Evolutionary conservation across 2,329 filamentous ascomycete species (phyloP).

Genomic region (Aspergillus pseudoterreus): DNA sequence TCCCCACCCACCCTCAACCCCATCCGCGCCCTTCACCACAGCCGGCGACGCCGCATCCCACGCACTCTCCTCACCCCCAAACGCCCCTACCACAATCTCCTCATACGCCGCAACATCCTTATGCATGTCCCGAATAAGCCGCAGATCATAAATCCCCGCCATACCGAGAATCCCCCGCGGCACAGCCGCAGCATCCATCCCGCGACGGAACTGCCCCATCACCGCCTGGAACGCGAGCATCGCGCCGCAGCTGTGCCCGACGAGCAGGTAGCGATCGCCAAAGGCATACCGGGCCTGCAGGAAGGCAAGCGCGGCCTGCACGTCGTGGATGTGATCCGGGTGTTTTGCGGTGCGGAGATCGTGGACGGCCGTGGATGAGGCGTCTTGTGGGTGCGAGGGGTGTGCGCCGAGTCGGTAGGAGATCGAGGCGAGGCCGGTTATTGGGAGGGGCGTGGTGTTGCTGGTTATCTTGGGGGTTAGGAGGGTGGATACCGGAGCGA

Average conservation of each 20-base stretch:
- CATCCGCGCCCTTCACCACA: conserved; percentile 22
- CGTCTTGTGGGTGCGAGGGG: conserved; percentile 37
- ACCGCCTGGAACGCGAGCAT: conserved; percentile 44
- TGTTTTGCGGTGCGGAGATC: conserved; percentile 38
- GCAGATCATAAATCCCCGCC: conserved; percentile 45
- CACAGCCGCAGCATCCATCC: conserved; percentile 9
- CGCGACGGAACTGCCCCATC: conserved; percentile 27
- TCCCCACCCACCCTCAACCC: conserved; percentile 32
- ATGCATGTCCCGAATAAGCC: conserved; percentile 32
- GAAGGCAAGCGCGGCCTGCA: conserved; percentile 37
- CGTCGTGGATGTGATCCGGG: conserved; percentile 44
- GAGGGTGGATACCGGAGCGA: conserved; percentile 30
- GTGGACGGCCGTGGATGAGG: conserved; percentile 18
- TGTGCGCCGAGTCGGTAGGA: conserved; percentile 46
- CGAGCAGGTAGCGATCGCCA: conserved; percentile 39
- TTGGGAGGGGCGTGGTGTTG: conserved; percentile 15
- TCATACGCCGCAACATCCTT: conserved; percentile 32
- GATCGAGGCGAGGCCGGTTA: conserved; percentile 43
- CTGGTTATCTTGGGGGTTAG: conserved; percentile 18
- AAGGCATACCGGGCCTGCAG: conserved; percentile 40
- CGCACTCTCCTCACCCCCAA: conserved; percentile 33
- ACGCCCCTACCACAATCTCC: conserved; percentile 40
- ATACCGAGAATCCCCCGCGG: conserved; percentile 41
- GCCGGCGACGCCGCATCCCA: conserved; percentile 42
- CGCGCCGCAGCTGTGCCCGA: conserved; percentile 47